A percentile compares a stretch with the other conserved stretches of the same genome.
Conservation (phyloP, 140 eudicot genomes). For the Erigeron philadelphicus region DNA sequence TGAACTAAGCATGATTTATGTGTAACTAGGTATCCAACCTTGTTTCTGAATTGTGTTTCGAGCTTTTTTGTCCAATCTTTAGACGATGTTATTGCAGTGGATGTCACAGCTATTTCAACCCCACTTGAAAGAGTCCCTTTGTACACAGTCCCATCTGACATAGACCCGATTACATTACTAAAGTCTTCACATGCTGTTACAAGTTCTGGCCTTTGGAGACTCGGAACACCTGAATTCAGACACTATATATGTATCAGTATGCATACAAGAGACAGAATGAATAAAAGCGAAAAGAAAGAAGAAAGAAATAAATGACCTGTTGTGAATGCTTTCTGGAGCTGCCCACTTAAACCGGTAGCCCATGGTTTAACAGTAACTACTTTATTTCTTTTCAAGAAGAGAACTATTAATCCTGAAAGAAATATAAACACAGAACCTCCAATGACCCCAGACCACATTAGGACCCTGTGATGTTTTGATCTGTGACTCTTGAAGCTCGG, state of each 20-base stretch:
- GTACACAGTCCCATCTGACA: slow-evolving; percentile 60
- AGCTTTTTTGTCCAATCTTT: slow-evolving; percentile 55
- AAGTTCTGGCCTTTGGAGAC: slow-evolving; percentile 68
- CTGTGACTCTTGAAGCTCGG: slow-evolving; percentile 20
- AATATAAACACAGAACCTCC: slow-evolving; percentile 47
- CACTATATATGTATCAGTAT: background rate
- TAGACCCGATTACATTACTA: slow-evolving; percentile 67
- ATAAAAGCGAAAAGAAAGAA: background rate
- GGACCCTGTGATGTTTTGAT: slow-evolving; percentile 33
- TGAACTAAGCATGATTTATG: background rate
- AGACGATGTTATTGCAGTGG: slow-evolving; percentile 47
- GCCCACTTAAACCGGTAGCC: slow-evolving; percentile 89
- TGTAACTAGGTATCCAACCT: slow-evolving; percentile 34
- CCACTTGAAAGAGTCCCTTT: slow-evolving; percentile 90
- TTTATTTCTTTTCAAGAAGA: slow-evolving; percentile 42
- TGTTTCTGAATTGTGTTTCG: slow-evolving; percentile 58
- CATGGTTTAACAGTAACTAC: slow-evolving; percentile 68
- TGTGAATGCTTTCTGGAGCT: slow-evolving; percentile 77
- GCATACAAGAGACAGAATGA: background rate
- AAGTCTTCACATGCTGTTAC: slow-evolving; percentile 84
- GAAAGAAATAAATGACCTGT: slow-evolving; percentile 42
- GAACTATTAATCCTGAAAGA: slow-evolving; percentile 36
- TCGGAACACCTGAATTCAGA: slow-evolving; percentile 57
- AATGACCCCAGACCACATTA: slow-evolving; percentile 42
- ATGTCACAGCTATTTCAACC: slow-evolving; percentile 81